Conservation (phyloP, 176 grass and related monocot genomes). For the Musa schizocarpa region DNA sequence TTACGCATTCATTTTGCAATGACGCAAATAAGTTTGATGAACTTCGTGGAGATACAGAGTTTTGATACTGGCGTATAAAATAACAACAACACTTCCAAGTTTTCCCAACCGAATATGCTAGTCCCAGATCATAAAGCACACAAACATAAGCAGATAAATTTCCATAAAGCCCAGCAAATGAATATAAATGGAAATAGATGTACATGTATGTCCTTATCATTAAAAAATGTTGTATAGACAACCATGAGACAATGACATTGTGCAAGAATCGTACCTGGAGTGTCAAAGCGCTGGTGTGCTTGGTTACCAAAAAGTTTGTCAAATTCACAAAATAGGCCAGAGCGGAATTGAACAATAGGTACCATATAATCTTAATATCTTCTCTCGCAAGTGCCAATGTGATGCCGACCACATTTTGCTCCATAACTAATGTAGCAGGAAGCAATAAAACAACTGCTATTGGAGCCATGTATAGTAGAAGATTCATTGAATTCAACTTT, state of each 20-base stretch:
- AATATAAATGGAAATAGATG: too few species aligned
- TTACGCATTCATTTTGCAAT: too few species aligned
- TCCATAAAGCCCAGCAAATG: too few species aligned
- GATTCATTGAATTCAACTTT: slow-evolving; percentile 15
- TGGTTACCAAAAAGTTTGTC: slow-evolving; percentile 13
- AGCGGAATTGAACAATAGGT: slow-evolving; percentile 9
- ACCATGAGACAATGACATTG: not conserved
- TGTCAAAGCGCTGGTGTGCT: slow-evolving; percentile 15
- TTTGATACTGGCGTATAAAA: too few species aligned
- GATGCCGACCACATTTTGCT: slow-evolving; percentile 12
- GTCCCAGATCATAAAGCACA: too few species aligned
- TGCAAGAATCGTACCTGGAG: not conserved
- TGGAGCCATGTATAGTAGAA: slow-evolving; percentile 13
- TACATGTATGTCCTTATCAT: too few species aligned
- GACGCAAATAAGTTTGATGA: too few species aligned
- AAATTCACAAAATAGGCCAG: slow-evolving; percentile 12
- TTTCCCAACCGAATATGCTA: too few species aligned
- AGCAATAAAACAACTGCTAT: slow-evolving; percentile 14
- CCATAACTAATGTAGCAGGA: slow-evolving; percentile 1
- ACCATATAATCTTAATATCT: slow-evolving; percentile 12
- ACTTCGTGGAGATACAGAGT: too few species aligned
- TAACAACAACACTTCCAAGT: too few species aligned
- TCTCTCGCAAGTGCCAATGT: slow-evolving; percentile 1
- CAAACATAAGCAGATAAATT: too few species aligned
- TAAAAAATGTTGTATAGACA: too few species aligned